Percentiles rank a stretch among this genome's conserved stretches.
Conservation (phyloP, 176 grass and related monocot species). For the Avena atlantica region DNA sequence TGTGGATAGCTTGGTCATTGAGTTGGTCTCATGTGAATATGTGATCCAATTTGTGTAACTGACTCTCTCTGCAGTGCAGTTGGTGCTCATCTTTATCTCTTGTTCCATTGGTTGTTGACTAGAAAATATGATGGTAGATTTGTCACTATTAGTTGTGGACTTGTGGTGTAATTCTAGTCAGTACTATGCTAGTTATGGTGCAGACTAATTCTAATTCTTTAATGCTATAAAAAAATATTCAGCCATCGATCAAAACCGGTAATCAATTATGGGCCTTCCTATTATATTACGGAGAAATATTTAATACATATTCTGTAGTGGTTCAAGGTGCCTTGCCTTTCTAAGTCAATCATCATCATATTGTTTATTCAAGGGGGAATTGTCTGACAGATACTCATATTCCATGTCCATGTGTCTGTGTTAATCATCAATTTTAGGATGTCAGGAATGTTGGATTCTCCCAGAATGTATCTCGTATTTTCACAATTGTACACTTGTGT, state of each 20-base stretch:
- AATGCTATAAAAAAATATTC: conserved; percentile 25
- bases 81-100: conserved; percentile 19
- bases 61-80: background rate
- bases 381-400: conserved; percentile 11
- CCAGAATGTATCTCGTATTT: conserved; percentile 25
- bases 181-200: background rate
- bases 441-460: background rate
- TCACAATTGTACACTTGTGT: background rate
- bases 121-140: background rate
- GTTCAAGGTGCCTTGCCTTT: background rate
- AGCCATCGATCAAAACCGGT: conserved; percentile 18
- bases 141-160: background rate
- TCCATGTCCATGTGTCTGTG: conserved; percentile 29
- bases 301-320: conserved; percentile 18
- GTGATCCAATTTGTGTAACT: conserved; percentile 20
- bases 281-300: conserved; percentile 16
- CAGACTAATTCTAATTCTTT: background rate
- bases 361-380: conserved; percentile 28
- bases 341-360: conserved; percentile 28
- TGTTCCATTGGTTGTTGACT: conserved; percentile 8
- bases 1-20: background rate
- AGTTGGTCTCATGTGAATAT: conserved; percentile 23
- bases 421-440: conserved; percentile 21
- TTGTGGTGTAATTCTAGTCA: background rate
- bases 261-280: background rate